A percentile compares a stretch with the other conserved stretches of the same genome.
Evolutionary conservation across 2,329 filamentous ascomycete genomes (phyloP).

Genomic region (Monosporascus sp.): DNA sequence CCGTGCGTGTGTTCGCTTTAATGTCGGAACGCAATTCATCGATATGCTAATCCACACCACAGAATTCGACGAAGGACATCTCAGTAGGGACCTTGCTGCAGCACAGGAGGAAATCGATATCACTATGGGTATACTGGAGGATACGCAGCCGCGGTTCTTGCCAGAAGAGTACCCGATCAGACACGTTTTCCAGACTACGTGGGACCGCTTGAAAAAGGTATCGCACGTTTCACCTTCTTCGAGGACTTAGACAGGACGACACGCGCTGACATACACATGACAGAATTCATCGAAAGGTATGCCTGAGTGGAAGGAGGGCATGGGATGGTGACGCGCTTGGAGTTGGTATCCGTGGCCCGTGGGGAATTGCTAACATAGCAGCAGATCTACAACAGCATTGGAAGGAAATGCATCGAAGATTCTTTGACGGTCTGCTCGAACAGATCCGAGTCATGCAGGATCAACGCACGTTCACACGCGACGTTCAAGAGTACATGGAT

Average conservation of each 20-base stretch:
- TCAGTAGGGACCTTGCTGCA: slow-evolving; percentile 8
- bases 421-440: slow-evolving; percentile 7
- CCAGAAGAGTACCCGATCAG: slow-evolving; percentile 6
- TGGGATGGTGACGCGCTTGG: too few species aligned
- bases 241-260: too few species aligned
- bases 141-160: not conserved
- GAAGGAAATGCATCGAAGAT: slow-evolving; percentile 6
- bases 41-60: too few species aligned
- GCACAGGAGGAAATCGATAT: slow-evolving; percentile 10
- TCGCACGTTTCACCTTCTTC: not conserved
- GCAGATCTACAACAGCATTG: slow-evolving; percentile 10
- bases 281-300: too few species aligned
- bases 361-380: not conserved
- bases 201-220: slow-evolving; percentile 7
- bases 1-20: slow-evolving; percentile 3
- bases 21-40: too few species aligned
- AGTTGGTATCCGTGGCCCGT: too few species aligned
- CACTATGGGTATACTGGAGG: slow-evolving; percentile 9
- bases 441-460: slow-evolving; percentile 1
- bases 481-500: slow-evolving; percentile 7
- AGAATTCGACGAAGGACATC: slow-evolving; percentile 14
- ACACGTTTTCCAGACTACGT: slow-evolving; percentile 12
- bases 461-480: not conserved
- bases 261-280: too few species aligned
- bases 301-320: too few species aligned